A percentile compares a stretch with the other conserved stretches of the same genome.
phyloP scores from a whole-genome alignment of 129 eudicot species.

The Silybum marianum region DNA sequence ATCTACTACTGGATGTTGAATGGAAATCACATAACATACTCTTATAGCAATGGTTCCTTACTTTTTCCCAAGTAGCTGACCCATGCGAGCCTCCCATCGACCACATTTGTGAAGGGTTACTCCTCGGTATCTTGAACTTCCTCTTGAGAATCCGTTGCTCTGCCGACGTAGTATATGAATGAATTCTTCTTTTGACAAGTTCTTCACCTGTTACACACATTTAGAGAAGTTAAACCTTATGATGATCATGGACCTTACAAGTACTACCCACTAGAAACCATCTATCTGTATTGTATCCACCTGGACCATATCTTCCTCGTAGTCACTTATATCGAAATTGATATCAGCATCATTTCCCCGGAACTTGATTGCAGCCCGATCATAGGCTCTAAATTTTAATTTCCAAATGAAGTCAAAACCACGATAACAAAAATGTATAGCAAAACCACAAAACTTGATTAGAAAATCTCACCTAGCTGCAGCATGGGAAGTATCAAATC shows the following conservation, averaged over 20 bases:
- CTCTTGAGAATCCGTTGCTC: slow-evolving; percentile 79
- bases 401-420: slow-evolving; percentile 20
- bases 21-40: slow-evolving; percentile 15
- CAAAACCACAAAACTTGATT: not conserved
- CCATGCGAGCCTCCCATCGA: slow-evolving; percentile 95
- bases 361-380: slow-evolving; percentile 93
- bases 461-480: slow-evolving; percentile 82
- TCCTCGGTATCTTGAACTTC: slow-evolving; percentile 87
- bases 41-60: slow-evolving; percentile 36
- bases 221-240: slow-evolving; percentile 9
- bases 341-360: slow-evolving; percentile 92
- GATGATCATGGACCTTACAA: slow-evolving; percentile 17
- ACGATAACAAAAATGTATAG: not conserved
- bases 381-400: slow-evolving; percentile 69
- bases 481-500: slow-evolving; percentile 92
- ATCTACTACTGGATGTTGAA: slow-evolving; percentile 4
- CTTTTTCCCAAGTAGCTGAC: slow-evolving; percentile 89
- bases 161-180: slow-evolving; percentile 84
- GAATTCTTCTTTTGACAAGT: slow-evolving; percentile 80
- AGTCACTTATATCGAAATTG: slow-evolving; percentile 66
- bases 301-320: slow-evolving; percentile 80
- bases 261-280: slow-evolving; percentile 9
- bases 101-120: slow-evolving; percentile 90
- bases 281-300: slow-evolving; percentile 31
- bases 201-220: slow-evolving; percentile 53